Evolutionary conservation across 2,329 filamentous ascomycete genomes (phyloP).

Genomic region (Cytospora schulzeri): DNA sequence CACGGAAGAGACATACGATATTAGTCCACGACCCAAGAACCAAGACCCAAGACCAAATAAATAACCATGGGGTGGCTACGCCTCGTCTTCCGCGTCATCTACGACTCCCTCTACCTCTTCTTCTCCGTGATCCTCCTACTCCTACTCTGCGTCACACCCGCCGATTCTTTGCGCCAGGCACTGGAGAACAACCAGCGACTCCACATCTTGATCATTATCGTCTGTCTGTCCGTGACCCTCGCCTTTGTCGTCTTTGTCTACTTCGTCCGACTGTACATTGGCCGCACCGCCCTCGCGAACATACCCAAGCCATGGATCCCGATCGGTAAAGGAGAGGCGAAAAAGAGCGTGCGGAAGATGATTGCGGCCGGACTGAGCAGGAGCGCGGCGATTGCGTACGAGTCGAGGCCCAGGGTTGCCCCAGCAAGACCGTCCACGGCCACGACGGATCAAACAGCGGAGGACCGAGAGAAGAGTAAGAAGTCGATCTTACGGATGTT

Average conservation of each 20-base stretch:
- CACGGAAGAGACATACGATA: background rate
- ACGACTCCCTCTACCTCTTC: constrained; percentile 75
- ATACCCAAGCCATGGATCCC: constrained; percentile 90
- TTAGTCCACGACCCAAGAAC: background rate
- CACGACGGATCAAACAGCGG: constrained; percentile 24
- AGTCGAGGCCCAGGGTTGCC: constrained; percentile 67
- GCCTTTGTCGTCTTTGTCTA: constrained; percentile 76
- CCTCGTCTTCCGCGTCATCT: constrained; percentile 76
- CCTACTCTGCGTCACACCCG: constrained; percentile 78
- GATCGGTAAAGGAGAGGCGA: constrained; percentile 81
- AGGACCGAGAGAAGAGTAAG: constrained; percentile 16
- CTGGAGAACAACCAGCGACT: constrained; percentile 66
- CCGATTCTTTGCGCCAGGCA: constrained; percentile 79
- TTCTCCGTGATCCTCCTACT: constrained; percentile 73
- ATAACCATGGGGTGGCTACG: constrained; percentile 34
- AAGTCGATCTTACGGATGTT: constrained; percentile 32
- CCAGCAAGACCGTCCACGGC: constrained; percentile 31
- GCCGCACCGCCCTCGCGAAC: constrained; percentile 72
- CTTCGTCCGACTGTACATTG: constrained; percentile 81
- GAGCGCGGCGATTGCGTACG: constrained; percentile 80
- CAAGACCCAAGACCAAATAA: too few species aligned
- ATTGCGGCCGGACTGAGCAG: constrained; percentile 72
- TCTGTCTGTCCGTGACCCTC: constrained; percentile 73
- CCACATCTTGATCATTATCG: constrained; percentile 81
- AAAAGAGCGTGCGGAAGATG: constrained; percentile 72